A percentile compares a stretch with the other conserved stretches of the same genome.
phyloP scores from a whole-genome alignment of 2,329 filamentous ascomycete species.

The Bipolaris cookei region DNA sequence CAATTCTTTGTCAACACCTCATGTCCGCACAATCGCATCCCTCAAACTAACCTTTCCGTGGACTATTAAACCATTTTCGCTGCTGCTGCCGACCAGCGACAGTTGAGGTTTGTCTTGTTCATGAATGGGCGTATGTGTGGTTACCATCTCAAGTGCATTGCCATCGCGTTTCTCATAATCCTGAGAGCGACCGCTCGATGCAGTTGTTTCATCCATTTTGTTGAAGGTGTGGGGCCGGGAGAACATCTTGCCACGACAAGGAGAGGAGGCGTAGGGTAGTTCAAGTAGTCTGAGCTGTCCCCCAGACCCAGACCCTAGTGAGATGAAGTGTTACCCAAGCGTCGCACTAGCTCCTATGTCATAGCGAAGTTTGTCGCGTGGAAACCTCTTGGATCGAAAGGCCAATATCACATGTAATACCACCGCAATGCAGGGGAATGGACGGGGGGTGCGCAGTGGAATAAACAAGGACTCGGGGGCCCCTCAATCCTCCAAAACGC shows the following conservation, averaged over 20 bases:
- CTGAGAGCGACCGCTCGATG: constrained; percentile 8
- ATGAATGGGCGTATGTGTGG: constrained; percentile 21
- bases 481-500: constrained; percentile 6
- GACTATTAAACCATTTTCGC: constrained; percentile 27
- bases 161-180: constrained; percentile 19
- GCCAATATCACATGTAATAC: constrained; percentile 9
- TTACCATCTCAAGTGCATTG: constrained; percentile 26
- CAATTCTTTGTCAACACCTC: background rate
- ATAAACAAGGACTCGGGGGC: background rate
- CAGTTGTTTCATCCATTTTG: constrained; percentile 18
- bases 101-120: constrained; percentile 29
- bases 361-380: background rate
- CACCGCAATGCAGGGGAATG: constrained; percentile 15
- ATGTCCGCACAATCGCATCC: too few relatives aligned
- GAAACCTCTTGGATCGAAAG: background rate
- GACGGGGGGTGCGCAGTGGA: constrained; percentile 8
- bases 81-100: constrained; percentile 17
- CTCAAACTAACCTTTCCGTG: constrained; percentile 30
- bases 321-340: background rate
- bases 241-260: background rate
- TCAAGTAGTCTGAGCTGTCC: constrained; percentile 9
- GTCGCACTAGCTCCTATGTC: constrained; percentile 1
- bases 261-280: constrained; percentile 1
- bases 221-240: constrained; percentile 4
- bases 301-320: constrained; percentile 6